Base-by-base conservation (phyloP, 2,329 filamentous ascomycete genomes). In the Pseudogymnoascus sp. region DNA sequence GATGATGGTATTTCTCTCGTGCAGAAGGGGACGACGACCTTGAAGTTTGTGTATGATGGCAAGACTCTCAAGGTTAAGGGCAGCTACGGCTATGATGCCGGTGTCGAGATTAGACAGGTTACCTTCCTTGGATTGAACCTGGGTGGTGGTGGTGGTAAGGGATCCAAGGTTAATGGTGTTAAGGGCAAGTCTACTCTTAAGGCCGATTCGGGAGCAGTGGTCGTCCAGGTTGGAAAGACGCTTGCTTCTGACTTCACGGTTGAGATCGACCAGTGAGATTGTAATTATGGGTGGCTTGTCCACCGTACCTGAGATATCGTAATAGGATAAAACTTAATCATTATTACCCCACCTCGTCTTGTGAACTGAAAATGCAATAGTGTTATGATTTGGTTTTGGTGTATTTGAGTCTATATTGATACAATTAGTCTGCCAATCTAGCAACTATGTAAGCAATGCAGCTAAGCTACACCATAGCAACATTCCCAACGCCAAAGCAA, bases 1-100 rank as follows among this genome's bases (percentile, higher is more conserved):
- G 90, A 94, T 66, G 90, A 95, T 63, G 90, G 90, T 7, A 84
- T 86, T 62, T 85, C 81, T 25, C 67, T 92, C 58, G 75, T 82
- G 62, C 88, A 89, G 72, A 64, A 74, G 2, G 71, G 67, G 1
- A 82, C 78, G n/a, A 83, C 79, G 6, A 75, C 82, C 61, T 78
- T 92, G 59, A 72, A 75, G 12, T 89, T 92, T 66, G 67, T 70
- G 7, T 92, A 84, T 69, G 74, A 78, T 50, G 70, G 78, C 2
- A 81, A 81, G 35, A 74, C 74, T 61, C 77, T 89, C 22, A 74
- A 66, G 0, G 73, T 80, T 36, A 75, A 73, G 1, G 86, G 86
- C 0, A 71, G 68, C 2, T 88, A 86, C 68, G 80, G 73, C 1
- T 86, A 67, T 69, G 62, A 76, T 72, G 61, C 74, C 1, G 73